Percentiles rank a stretch among this genome's conserved stretches.
Conservation (phyloP, 2,329 filamentous ascomycete genomes). For the Exophiala alcalophila region DNA sequence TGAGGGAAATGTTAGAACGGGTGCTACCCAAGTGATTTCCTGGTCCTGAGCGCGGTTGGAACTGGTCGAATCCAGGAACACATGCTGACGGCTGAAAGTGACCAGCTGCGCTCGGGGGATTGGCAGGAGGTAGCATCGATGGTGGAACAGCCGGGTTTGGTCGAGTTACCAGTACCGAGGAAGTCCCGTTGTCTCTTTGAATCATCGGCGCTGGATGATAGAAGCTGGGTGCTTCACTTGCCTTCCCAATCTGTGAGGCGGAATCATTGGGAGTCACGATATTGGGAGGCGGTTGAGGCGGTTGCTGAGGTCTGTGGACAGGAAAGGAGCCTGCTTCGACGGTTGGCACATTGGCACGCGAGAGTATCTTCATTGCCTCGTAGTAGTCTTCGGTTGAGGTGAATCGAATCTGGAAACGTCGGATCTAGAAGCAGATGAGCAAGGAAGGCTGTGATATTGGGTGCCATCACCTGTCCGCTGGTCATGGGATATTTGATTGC, state of each 20-base stretch:
- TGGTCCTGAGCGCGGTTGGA: too few species aligned
- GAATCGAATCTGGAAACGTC: slow-evolving; percentile 48
- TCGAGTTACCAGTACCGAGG: too few species aligned
- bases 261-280: slow-evolving; percentile 18
- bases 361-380: slow-evolving; percentile 41
- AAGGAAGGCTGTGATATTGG: slow-evolving; percentile 17
- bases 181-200: too few species aligned
- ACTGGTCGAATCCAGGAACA: too few species aligned
- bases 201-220: too few species aligned
- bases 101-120: too few species aligned
- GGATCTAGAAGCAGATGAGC: slow-evolving; percentile 36
- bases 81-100: too few species aligned
- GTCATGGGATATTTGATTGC: slow-evolving; percentile 44
- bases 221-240: slow-evolving; percentile 1
- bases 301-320: slow-evolving; percentile 23
- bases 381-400: slow-evolving; percentile 41
- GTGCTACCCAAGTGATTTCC: too few species aligned
- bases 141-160: too few species aligned
- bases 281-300: not conserved
- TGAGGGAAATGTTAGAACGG: slow-evolving; percentile 20
- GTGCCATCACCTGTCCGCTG: slow-evolving; percentile 33
- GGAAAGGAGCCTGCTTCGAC: slow-evolving; percentile 38
- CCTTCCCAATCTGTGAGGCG: slow-evolving; percentile 16
- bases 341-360: slow-evolving; percentile 43
- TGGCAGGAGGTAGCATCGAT: too few species aligned